These are phyloP conservation scores for Themeda triandra DNA, from an alignment of 176 grass and related monocot species.

Conservation along the genomic window DNA sequence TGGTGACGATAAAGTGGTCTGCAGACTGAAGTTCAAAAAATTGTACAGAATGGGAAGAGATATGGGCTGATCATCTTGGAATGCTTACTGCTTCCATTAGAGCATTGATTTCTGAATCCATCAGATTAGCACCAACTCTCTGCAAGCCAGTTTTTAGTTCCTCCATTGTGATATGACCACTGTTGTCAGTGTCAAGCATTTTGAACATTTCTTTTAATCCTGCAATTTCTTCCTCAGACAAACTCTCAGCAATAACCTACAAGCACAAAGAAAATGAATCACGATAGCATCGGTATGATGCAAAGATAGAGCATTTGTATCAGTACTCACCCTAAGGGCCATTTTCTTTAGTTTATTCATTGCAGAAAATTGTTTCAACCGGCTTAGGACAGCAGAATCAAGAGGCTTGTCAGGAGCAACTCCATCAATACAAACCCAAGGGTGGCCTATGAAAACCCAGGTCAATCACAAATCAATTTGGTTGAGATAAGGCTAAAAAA, in stretches of 20 bases:
- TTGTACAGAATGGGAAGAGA: background rate
- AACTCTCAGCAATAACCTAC: constrained; percentile 75
- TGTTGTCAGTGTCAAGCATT: constrained; percentile 76
- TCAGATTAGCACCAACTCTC: constrained; percentile 67
- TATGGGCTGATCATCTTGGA: background rate
- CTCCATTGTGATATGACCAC: constrained; percentile 70
- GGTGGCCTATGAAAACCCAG: constrained; percentile 47
- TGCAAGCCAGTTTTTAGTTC: constrained; percentile 66
- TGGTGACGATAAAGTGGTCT: background rate
- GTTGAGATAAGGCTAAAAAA: background rate
- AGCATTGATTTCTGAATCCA: constrained; percentile 72
- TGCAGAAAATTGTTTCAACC: constrained; percentile 80
- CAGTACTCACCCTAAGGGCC: constrained; percentile 62
- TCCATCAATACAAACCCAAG: constrained; percentile 76
- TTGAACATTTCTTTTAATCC: constrained; percentile 85
- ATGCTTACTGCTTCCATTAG: constrained; percentile 74
- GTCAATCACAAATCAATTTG: background rate
- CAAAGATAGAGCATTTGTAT: background rate
- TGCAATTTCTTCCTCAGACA: constrained; percentile 82
- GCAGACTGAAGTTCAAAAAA: background rate
- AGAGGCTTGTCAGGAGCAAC: constrained; percentile 83
- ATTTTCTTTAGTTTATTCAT: constrained; percentile 90
- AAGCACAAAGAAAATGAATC: background rate
- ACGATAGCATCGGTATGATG: background rate
- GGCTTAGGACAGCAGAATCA: constrained; percentile 70